Evolutionary conservation across 495 filamentous ascomycete genomes (phyloP).

Genomic region (Tuber umbilicatum): DNA sequence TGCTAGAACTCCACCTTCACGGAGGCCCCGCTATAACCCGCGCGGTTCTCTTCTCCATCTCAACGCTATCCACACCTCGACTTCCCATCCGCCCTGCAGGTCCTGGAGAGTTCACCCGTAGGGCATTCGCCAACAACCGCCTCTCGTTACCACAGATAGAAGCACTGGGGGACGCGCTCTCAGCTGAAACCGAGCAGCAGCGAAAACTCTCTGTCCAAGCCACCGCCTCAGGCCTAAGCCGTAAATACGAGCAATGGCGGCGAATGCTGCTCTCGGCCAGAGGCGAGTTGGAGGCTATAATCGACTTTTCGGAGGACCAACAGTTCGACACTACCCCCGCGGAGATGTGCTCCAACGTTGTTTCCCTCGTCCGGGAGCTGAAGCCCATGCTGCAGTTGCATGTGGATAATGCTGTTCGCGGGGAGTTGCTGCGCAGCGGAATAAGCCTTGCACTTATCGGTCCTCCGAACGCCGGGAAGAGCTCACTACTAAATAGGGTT

Average conservation of each 20-base stretch:
- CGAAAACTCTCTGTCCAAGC: conserved; percentile 77
- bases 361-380: conserved; percentile 55
- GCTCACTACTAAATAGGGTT: conserved; percentile 80
- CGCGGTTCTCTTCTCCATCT: conserved; percentile 71
- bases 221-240: conserved; percentile 60
- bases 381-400: conserved; percentile 57
- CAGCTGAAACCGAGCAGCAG: conserved; percentile 90
- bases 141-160: conserved; percentile 91
- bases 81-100: conserved; percentile 76
- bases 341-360: conserved; percentile 62
- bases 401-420: conserved; percentile 67
- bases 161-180: conserved; percentile 74
- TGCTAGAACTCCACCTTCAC: conserved; percentile 88
- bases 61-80: conserved; percentile 43
- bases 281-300: conserved; percentile 87
- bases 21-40: conserved; percentile 84
- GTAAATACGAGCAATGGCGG: conserved; percentile 80
- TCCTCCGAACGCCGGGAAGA: conserved; percentile 92
- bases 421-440: conserved; percentile 77
- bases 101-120: conserved; percentile 89
- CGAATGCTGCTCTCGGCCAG: conserved; percentile 68
- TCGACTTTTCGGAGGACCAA: conserved; percentile 96
- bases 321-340: conserved; percentile 85
- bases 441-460: conserved; percentile 81
- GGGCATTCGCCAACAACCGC: conserved; percentile 81